Evolutionary conservation across 176 grass and related monocot species (phyloP), one percentile per base, ranked within the genome.

Genomic region (Carex pumila): DNA sequence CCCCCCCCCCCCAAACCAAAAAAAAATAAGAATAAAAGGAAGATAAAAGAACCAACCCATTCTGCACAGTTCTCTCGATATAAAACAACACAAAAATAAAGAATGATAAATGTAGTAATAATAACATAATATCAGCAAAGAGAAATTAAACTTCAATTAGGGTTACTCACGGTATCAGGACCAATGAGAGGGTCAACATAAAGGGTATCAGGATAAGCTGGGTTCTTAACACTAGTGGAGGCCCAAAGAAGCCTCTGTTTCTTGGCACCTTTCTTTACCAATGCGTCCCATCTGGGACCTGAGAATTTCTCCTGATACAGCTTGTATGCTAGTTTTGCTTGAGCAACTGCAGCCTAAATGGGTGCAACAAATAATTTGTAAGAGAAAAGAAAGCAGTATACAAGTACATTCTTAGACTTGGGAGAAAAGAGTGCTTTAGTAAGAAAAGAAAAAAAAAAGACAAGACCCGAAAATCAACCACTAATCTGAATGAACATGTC

Each of bases 261-360:
- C 91, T 91, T 99, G 30, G 97, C 97, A 81, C 97, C 97, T 80
- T 99, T 99, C 85, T 99, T 99, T 3, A 90, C 97, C 85, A 99
- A 94, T 80, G 93, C 93, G 61, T 99, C 97, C 97, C 97, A 99
- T 61, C 97, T 92, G 5, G 97, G 97, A 25, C 97, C 97, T 62
- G 97, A 99, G 70, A 99, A 99, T 86, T 99, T 99, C 88, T 99
- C 90, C 49, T 88, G 90, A 88, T 99, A 99, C 41, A 96, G 91
- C 79, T 96, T 91, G 79, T 99, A 96, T 57, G 97, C 97, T 58
- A 99, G 78, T 87, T 91, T 92, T 18, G 97, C 97, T 68, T 99
- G 97, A 56, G 93, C 97, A 17, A 99, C 97, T 1, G 97, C 97
- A 87, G 97, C 97, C 97, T 99, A 86, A 29, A 19, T 82, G 36